Conservation (phyloP, 768 basidiomycete species). For the Tylopilus subfusipes region DNA sequence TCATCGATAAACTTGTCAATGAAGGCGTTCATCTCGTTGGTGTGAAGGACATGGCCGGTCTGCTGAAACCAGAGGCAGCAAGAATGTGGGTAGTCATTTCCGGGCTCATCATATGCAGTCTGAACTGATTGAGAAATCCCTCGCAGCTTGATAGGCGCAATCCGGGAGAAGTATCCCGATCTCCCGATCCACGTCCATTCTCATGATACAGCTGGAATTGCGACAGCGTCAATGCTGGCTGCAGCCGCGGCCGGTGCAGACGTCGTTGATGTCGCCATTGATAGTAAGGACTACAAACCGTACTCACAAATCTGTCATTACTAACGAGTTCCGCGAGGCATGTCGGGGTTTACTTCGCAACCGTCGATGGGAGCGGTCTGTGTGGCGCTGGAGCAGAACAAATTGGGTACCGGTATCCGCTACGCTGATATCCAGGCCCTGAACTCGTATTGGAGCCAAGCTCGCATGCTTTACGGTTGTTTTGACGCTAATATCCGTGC, state of each 20-base stretch:
- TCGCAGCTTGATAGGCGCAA: slow-evolving; percentile 84
- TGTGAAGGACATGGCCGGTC: slow-evolving; percentile 98
- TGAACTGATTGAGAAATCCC: slow-evolving; percentile 6
- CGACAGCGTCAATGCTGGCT: slow-evolving; percentile 94
- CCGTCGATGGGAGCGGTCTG: slow-evolving; percentile 99
- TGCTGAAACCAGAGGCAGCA: slow-evolving; percentile 93
- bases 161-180: slow-evolving; percentile 94
- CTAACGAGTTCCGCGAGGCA: slow-evolving; percentile 52
- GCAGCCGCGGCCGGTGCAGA: slow-evolving; percentile 96
- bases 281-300: slow-evolving; percentile 63
- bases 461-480: slow-evolving; percentile 90
- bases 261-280: slow-evolving; percentile 96
- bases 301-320: neutral
- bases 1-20: slow-evolving; percentile 85
- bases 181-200: slow-evolving; percentile 99
- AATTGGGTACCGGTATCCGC: slow-evolving; percentile 91
- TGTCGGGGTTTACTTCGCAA: slow-evolving; percentile 98
- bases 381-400: slow-evolving; percentile 91
- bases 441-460: slow-evolving; percentile 97
- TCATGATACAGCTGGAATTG: slow-evolving; percentile 98
- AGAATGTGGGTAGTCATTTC: slow-evolving; percentile 57
- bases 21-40: slow-evolving; percentile 97
- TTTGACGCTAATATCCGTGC: slow-evolving; percentile 98
- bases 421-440: slow-evolving; percentile 96
- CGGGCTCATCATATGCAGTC: neutral